These are phyloP conservation scores for Astraeus odoratus DNA, from an alignment of 768 basidiomycete species.

Conservation along the genomic window DNA sequence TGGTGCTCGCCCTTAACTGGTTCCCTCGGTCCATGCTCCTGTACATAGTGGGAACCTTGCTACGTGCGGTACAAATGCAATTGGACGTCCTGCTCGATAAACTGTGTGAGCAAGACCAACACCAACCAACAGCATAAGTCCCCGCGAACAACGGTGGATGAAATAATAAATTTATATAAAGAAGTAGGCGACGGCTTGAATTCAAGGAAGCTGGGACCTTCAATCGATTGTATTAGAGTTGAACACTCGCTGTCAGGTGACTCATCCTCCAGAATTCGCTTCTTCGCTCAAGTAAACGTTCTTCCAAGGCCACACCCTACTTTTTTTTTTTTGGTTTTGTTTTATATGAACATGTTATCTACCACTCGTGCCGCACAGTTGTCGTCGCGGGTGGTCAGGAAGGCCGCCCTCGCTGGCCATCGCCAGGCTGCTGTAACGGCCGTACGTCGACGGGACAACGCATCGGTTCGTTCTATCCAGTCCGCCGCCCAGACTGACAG, in stretches of 20 bases:
- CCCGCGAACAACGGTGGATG: too few species aligned
- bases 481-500: constrained; percentile 70
- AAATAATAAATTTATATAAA: too few species aligned
- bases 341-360: constrained; percentile 24
- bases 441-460: constrained; percentile 30
- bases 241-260: too few species aligned
- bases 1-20: too few species aligned
- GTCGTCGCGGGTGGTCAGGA: constrained; percentile 29
- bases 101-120: too few species aligned
- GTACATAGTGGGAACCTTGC: too few species aligned
- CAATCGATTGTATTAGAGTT: too few species aligned
- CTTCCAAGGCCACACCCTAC: neutral
- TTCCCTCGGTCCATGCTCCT: too few species aligned
- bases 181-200: too few species aligned
- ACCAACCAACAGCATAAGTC: neutral
- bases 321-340: neutral
- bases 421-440: constrained; percentile 35
- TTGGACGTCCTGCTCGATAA: neutral
- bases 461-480: constrained; percentile 42
- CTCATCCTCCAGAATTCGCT: too few species aligned
- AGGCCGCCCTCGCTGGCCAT: constrained; percentile 39
- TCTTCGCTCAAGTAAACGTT: too few species aligned
- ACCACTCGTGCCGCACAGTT: constrained; percentile 18
- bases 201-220: too few species aligned
- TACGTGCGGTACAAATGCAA: neutral